Evolutionary conservation across 2,329 filamentous ascomycete genomes (phyloP), one percentile per base, ranked within the genome.

Genomic region (Tolypocladium album): DNA sequence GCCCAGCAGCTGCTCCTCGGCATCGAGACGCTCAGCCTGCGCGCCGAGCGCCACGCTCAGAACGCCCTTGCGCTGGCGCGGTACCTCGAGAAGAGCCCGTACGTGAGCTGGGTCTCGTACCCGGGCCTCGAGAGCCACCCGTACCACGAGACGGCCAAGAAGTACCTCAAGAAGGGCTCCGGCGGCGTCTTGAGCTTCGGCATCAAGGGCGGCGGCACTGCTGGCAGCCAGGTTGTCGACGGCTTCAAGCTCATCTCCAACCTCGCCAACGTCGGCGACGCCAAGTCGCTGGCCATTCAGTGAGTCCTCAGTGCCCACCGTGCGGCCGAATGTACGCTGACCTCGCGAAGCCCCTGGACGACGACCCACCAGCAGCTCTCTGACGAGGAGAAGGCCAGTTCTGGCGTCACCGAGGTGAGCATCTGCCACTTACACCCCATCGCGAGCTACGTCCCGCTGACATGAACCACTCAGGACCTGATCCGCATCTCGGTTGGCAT

Each of bases 401-500:
- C 90, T 27, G 93, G 93, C 67, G 90, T 94, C 13, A 94, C 90
- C 20, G 87, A 89, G 77, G 83, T 85, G 70, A 67, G 73, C 60
- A 39, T 31, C 50, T 13, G 27, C 31, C 4, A n/a, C 50, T 20
- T 20, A 36, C 31, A 9, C 11, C 31, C 50, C 7, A 22, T 20
- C 3, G 8, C 3, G 9, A 36, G 27, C 34, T 36, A n/a, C 31
- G 31, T 13, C n/a, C 9, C 31, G 50, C 31, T 53, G 42, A 40
- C 13, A 47, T 55, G 31, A 9, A 22, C 11, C 52, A 12, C 20
- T 5, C 27, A 91, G 82, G 93, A 96, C 70, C 85, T 92, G 45
- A 96, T 97, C 74, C 89, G 93, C 64, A 94, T 97, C 70, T 97
- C 92, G 0, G 92, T 97, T 61, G 93, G 93, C 58, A 96, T 89